Base-by-base conservation (phyloP, 805 yeast species). In the Nakazawaea populi region DNA sequence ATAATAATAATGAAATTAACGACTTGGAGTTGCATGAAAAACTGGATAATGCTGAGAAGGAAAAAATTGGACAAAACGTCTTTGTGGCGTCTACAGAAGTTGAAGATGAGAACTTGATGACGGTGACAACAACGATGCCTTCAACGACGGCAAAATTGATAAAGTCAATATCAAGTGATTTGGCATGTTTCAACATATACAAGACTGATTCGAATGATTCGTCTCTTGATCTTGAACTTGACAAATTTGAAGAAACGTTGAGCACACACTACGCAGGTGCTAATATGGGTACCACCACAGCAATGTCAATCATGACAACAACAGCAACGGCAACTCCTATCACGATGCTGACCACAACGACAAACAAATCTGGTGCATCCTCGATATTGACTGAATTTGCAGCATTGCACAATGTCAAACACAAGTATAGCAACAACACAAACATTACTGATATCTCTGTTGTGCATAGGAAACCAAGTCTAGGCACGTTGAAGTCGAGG, bases 171-270 rank as follows among this genome's bases (percentile, higher is more conserved):
- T 60, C 64, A 5, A 63, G 72, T 4, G 67, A 66, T 7, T 58
- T 69, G 39, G 74, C 73, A 5, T 68, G 72, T 42, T 63, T 69
- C 45, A 58, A 65, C 31, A 36, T 67, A 6, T 45, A 64, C 61
- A 34, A 56, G 42, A 58, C 59, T 5, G 39, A 52, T 2, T 60
- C 68, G 1, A 45, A 54, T 8, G 49, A 53, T 3, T 61, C 67
- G 3, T 63, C 67, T 11, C 42, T 64, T 29, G 68, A 64, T 40
- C 59, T 62, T 0, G 54, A 60, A 24, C 48, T 64, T 34, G 65
- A 59, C 47, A 49, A 54, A 18, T 61, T 64, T 44, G 48, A 47
- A 30, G 56, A 58, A 48, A 52, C 48, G 7, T 34, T 42, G 24
- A 39, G 10, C 11, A 37, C 8, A 6, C 11, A 37, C 6, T 37